phyloP scores from a whole-genome alignment of 176 grass and related monocot species.

The Musa schizocarpa region DNA sequence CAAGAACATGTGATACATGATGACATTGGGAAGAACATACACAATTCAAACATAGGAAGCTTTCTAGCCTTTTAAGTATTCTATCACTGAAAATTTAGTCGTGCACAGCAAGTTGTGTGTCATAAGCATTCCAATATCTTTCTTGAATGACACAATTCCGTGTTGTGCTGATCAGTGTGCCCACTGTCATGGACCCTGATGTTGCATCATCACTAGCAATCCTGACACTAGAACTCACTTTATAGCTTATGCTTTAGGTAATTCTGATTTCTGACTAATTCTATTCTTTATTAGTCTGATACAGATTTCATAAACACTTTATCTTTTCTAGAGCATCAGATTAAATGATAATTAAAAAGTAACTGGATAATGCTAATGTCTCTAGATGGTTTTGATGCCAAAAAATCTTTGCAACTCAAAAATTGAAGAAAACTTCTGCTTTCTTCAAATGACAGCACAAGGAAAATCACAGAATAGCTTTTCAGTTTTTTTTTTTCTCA shows the following conservation, averaged over 20 bases:
- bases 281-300: no score
- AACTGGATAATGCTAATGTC: background rate
- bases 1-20: background rate
- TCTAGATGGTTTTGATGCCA: background rate
- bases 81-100: background rate
- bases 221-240: no score
- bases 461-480: background rate
- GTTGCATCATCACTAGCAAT: no score
- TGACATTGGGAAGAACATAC: background rate
- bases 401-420: background rate
- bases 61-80: background rate
- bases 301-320: background rate
- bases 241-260: no score
- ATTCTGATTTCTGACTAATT: no score
- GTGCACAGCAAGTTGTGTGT: background rate
- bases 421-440: no score
- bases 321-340: background rate
- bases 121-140: background rate
- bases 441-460: background rate
- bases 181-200: no score
- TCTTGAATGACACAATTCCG: background rate
- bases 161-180: no score
- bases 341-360: background rate
- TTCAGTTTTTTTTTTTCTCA: background rate
- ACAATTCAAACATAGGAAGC: background rate